Percentiles rank a stretch among this genome's conserved stretches.
These are phyloP conservation scores for Striga hermonthica DNA, from an alignment of 305 asterid genomes.

Conservation along the genomic window DNA sequence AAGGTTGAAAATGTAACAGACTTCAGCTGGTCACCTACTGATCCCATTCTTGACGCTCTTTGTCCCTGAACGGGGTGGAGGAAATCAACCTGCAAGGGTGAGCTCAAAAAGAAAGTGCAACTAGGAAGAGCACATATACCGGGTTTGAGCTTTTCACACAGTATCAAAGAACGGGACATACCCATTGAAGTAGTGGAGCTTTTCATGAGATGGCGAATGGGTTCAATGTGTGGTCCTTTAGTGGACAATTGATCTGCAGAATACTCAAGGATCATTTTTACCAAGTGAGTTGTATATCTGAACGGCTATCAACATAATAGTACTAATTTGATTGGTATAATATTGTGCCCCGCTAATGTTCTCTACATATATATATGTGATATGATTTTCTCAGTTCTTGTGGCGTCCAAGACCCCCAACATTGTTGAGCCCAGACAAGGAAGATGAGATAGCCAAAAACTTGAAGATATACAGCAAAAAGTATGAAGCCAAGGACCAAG, in stretches of 20 bases:
- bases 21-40: conserved; percentile 93
- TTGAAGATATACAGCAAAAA: conserved; percentile 74
- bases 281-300: conserved; percentile 52
- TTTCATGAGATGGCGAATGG: conserved; percentile 99
- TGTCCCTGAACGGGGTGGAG: conserved; percentile 95
- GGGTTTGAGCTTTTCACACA: conserved; percentile 96
- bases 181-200: conserved; percentile 97
- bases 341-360: neutral
- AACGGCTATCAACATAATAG: neutral
- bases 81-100: conserved; percentile 97
- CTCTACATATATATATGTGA: neutral
- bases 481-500: conserved; percentile 88
- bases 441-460: conserved; percentile 85
- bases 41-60: conserved; percentile 81
- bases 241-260: conserved; percentile 76
- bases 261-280: conserved; percentile 84
- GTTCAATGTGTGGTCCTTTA: conserved; percentile 85
- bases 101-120: conserved; percentile 29
- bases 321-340: neutral
- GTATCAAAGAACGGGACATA: conserved; percentile 90
- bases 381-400: conserved; percentile 43
- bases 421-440: conserved; percentile 72
- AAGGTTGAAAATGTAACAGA: conserved; percentile 87
- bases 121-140: conserved; percentile 87
- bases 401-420: conserved; percentile 98